Evolutionary conservation across 257 asterid genomes (phyloP), one percentile per base, ranked within the genome.

Genomic region (Penstemon barbatus): DNA sequence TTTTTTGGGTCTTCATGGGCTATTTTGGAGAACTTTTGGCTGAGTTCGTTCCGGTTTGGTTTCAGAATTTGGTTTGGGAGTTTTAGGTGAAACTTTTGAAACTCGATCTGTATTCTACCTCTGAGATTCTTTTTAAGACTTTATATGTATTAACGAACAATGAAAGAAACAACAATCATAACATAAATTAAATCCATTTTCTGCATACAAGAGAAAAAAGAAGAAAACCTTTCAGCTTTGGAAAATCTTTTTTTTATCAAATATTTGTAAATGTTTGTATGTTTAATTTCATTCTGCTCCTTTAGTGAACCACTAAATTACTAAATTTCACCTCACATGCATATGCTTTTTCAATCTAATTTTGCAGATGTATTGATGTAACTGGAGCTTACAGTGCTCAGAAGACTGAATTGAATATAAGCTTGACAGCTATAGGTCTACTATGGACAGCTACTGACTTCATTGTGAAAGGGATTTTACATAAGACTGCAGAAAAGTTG

Each of bases 381-480:
- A 82, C 95, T 65, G 99, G 99, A 78, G 94, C 97, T 56, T 93
- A 85, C 83, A 79, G 99, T 83, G 83, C 89, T 71, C 99, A 93
- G 81, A 82, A 81, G 82, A 88, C 96, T 41, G 99, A 90, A 71
- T 76, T 93, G 80, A 93, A 93, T 78, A 93, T 93, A 81, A 93
- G 99, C 71, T 84, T 93, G 83, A 93, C 99, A 76, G 96, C 99
- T 66, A 76, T 90, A 53, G 99, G 99, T 68, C 88, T 93, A 72
- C 72, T 93, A 46, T 93, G 99, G 99, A 89, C 96, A 38, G 91
- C 97, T 76, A 88, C 96, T 19, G 97, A 90, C 86, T 90, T 93
- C 78, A 78, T 93, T 68, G 83, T 87, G 72, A 93, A 90, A 88
- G 97, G 92, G 56, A 83, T 82, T 70, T 68, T 70, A 33, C 72